Evolutionary conservation across 106 monocot genomes (phyloP), one percentile per base, ranked within the genome.

Genomic region (Apostasia shenzhenica): DNA sequence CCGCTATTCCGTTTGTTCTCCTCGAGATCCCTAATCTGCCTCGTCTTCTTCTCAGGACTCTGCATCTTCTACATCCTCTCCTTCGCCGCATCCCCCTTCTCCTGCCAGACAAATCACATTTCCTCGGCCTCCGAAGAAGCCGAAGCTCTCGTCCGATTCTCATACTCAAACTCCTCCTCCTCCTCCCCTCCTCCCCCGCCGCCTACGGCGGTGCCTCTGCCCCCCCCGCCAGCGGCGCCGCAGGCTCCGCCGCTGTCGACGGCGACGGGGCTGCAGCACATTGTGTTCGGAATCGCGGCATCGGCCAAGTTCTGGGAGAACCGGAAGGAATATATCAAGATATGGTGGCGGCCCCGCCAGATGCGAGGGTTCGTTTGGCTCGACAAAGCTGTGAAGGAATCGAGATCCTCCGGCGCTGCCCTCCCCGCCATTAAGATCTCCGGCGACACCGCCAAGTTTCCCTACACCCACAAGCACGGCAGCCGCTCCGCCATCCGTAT

Each of bases 401-500:
- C 39, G 41, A 8, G 13, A 1, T 10, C 80, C 62, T 39, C 63
- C 12, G 48, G 70, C 13, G 11, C 61, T 2, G 70, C 39, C 3
- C 82, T 92, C 39, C 97, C 97, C 12, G 40, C 40, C 47, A 48
- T 92, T 45, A 72, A 52, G 56, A 67, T 99, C 73, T 99, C 97
- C 66, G 57, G 68, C 58, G 76, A 92, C 79, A 92, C 92, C 10
- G 67, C 84, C 2, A 47, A 5, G 44, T 83, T 94, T 71, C 81
- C 79, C 41, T 94, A 91, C 87, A 85, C 87, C 12, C 72, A 81
- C 83, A 66, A 54, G 38, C 66, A 77, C 8, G 94, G 94, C 67
- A 55, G 63, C 74, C 87, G 90, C 48, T 87, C 90, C 54, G 94
- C 94, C 75, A 81, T 94, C 76, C 84, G 94, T 48, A 77, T 99